A percentile compares a stretch with the other conserved stretches of the same genome.
phyloP scores from a whole-genome alignment of 1,284 basidiomycete species.

The Ganoderma sp. region DNA sequence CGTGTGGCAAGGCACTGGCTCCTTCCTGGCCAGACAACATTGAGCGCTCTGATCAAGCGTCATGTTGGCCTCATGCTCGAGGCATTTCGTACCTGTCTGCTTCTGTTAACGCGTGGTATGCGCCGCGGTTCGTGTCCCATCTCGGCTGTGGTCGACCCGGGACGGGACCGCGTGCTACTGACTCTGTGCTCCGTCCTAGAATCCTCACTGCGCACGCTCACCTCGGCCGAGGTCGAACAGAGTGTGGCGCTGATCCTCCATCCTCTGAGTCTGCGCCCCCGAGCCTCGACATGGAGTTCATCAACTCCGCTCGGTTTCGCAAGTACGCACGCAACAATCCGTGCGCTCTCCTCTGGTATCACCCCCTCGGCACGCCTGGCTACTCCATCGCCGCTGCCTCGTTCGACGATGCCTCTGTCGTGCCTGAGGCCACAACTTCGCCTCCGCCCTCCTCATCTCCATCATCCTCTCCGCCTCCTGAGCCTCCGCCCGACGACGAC shows the following conservation, averaged over 20 bases:
- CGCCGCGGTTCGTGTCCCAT: background rate
- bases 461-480: background rate
- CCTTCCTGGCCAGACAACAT: background rate
- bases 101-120: slow-evolving; percentile 13
- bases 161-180: no score
- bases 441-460: no score
- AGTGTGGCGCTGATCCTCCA: background rate
- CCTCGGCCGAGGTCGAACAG: slow-evolving; percentile 19
- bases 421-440: no score
- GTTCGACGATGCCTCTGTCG: no score
- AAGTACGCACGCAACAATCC: background rate
- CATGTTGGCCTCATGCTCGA: slow-evolving; percentile 10
- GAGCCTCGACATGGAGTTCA: background rate
- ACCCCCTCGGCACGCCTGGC: background rate
- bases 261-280: background rate
- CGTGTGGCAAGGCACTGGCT: background rate
- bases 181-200: no score
- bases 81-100: slow-evolving; percentile 14
- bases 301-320: background rate
- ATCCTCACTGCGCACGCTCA: background rate
- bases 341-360: background rate
- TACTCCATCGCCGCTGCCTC: background rate
- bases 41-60: slow-evolving; percentile 21
- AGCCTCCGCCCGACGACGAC: background rate
- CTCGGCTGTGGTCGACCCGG: no score